These are phyloP conservation scores for Ophiostoma himal-ulmi DNA, from an alignment of 2,329 filamentous ascomycete genomes.

Conservation along the genomic window DNA sequence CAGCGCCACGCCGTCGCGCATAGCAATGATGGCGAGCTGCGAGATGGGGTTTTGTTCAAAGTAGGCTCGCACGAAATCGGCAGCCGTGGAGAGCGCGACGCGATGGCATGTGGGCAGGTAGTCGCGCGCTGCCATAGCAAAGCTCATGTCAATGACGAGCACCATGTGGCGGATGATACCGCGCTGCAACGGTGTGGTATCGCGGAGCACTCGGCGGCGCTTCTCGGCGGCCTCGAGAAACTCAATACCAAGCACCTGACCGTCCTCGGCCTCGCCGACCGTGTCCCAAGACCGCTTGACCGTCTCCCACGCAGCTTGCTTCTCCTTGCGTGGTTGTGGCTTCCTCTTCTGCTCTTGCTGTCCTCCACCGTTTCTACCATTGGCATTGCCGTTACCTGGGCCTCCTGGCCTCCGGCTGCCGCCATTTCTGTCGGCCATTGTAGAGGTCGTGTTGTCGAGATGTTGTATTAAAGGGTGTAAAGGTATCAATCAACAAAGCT, in stretches of 20 bases:
- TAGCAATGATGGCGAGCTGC: constrained; percentile 85
- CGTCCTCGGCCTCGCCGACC: constrained; percentile 72
- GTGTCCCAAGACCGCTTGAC: constrained; percentile 66
- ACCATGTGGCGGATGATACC: constrained; percentile 97
- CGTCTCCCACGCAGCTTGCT: constrained; percentile 57
- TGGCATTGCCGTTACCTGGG: not conserved
- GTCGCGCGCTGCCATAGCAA: constrained; percentile 93
- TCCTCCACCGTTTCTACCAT: not conserved
- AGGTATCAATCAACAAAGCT: not conserved
- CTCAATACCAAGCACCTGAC: constrained; percentile 68
- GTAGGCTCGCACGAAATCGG: constrained; percentile 86
- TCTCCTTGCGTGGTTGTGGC: constrained; percentile 31
- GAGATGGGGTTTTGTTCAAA: constrained; percentile 99
- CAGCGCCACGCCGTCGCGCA: constrained; percentile 85
- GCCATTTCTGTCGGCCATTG: constrained; percentile 53
- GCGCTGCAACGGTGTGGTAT: constrained; percentile 90
- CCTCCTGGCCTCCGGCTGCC: not conserved
- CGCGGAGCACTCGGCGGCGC: constrained; percentile 71
- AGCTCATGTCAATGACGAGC: constrained; percentile 83
- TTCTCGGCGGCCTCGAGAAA: constrained; percentile 77
- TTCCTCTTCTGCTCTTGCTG: constrained; percentile 26
- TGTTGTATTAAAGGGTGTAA: not conserved
- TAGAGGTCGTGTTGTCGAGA: not conserved
- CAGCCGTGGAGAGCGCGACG: constrained; percentile 73
- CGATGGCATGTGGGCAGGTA: constrained; percentile 81